These are phyloP conservation scores for Aspergillus candidus DNA, from an alignment of 2,329 filamentous ascomycete genomes.

Conservation along the genomic window DNA sequence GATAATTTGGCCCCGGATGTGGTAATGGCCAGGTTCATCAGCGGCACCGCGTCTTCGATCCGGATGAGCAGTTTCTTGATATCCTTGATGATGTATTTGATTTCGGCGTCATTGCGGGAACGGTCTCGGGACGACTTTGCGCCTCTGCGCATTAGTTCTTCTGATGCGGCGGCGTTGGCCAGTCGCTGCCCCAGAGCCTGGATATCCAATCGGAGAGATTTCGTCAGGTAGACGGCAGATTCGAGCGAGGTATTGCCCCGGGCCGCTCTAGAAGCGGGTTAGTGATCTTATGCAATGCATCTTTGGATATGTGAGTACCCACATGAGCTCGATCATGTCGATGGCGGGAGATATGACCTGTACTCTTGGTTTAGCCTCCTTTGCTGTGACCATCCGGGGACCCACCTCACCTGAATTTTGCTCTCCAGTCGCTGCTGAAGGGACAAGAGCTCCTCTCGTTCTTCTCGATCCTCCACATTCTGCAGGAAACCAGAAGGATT, in stretches of 20 bases:
- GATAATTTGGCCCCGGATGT: conserved; percentile 86
- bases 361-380: conserved; percentile 3
- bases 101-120: conserved; percentile 56
- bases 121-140: conserved; percentile 39
- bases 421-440: conserved; percentile 70
- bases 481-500: conserved; percentile 17
- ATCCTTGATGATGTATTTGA: conserved; percentile 64
- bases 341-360: conserved; percentile 84
- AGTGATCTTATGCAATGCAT: neutral
- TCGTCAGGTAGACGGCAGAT: conserved; percentile 76
- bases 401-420: conserved; percentile 67
- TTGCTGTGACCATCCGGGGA: neutral
- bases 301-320: conserved; percentile 20
- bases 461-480: conserved; percentile 61
- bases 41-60: conserved; percentile 85
- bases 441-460: conserved; percentile 63
- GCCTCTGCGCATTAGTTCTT: conserved; percentile 39
- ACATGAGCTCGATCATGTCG: conserved; percentile 88
- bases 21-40: conserved; percentile 89
- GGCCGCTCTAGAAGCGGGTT: conserved; percentile 48
- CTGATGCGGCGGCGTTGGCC: conserved; percentile 60
- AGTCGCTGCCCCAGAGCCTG: conserved; percentile 70
- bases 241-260: conserved; percentile 76
- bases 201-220: conserved; percentile 76
- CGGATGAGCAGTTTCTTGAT: conserved; percentile 68